phyloP scores from a whole-genome alignment of 73 alveolate genomes.

The Uronychia binucleata region DNA sequence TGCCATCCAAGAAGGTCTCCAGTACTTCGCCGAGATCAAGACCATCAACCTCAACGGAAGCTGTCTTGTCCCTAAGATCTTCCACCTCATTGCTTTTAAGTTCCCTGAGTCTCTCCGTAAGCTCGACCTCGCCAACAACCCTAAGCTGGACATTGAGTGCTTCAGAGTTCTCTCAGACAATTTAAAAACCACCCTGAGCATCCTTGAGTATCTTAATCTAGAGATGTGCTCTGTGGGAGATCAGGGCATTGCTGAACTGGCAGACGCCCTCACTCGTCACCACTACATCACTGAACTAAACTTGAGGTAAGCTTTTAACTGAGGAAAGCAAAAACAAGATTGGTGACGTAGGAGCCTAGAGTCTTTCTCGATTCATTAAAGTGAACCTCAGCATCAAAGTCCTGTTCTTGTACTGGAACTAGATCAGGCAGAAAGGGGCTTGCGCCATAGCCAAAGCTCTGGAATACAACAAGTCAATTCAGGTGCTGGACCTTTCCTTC shows the following conservation, averaged over 20 bases:
- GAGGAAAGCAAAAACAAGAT: constrained; percentile 42
- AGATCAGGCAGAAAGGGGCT: constrained; percentile 53
- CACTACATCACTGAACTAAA: constrained; percentile 31
- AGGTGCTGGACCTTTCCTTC: constrained; percentile 49
- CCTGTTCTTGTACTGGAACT: constrained; percentile 62
- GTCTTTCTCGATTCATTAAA: constrained; percentile 13
- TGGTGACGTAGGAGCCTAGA: constrained; percentile 51
- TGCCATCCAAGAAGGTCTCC: constrained; percentile 31
- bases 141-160: constrained; percentile 13
- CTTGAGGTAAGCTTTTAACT: neutral
- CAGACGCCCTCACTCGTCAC: neutral
- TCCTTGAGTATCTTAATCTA: constrained; percentile 23
- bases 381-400: constrained; percentile 34
- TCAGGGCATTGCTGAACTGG: neutral
- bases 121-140: constrained; percentile 40
- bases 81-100: constrained; percentile 1
- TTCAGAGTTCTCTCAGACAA: constrained; percentile 8
- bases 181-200: constrained; percentile 6
- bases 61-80: constrained; percentile 11
- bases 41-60: constrained; percentile 13
- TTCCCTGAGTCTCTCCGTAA: constrained; percentile 22
- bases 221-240: constrained; percentile 34
- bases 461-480: constrained; percentile 11
- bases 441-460: constrained; percentile 45
- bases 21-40: neutral